A percentile compares a stretch with the other conserved stretches of the same genome.
Conservation (phyloP, 139 green algal genomes). For the Coelastrella sp. region DNA sequence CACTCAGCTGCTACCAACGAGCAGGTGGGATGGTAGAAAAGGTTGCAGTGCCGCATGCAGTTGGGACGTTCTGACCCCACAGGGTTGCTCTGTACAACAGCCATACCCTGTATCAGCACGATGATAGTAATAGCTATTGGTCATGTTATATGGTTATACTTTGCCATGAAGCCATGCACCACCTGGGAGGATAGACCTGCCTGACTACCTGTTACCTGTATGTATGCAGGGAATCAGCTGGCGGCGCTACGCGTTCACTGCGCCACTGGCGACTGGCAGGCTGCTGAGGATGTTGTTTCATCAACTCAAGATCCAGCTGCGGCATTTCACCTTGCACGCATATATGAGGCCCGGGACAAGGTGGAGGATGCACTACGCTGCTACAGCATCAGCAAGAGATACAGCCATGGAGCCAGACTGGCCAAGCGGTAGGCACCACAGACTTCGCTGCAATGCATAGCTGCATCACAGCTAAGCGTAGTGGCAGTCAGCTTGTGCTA, state of each 20-base stretch:
- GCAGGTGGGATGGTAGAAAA: constrained; percentile 54
- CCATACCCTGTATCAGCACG: too few species aligned
- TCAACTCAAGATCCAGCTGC: constrained; percentile 60
- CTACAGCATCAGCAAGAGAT: constrained; percentile 65
- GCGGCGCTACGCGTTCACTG: constrained; percentile 71
- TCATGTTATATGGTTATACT: too few species aligned
- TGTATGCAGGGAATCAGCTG: constrained; percentile 66
- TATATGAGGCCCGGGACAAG: constrained; percentile 75
- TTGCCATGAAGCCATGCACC: too few species aligned
- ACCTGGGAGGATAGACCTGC: too few species aligned
- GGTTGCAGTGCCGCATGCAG: too few species aligned
- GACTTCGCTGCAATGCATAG: too few species aligned
- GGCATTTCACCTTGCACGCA: constrained; percentile 83
- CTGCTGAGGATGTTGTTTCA: constrained; percentile 61
- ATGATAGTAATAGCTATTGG: too few species aligned
- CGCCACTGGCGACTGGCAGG: constrained; percentile 63
- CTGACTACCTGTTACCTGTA: not conserved
- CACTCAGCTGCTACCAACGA: constrained; percentile 71
- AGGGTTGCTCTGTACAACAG: too few species aligned
- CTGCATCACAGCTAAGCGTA: too few species aligned
- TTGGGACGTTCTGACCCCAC: too few species aligned
- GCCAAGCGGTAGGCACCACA: too few species aligned
- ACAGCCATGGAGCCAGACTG: constrained; percentile 68
- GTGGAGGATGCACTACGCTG: constrained; percentile 66
- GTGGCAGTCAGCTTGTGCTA: too few species aligned